phyloP scores from a whole-genome alignment of 2,329 filamentous ascomycete species.

The Tetracladium maxilliforme region DNA sequence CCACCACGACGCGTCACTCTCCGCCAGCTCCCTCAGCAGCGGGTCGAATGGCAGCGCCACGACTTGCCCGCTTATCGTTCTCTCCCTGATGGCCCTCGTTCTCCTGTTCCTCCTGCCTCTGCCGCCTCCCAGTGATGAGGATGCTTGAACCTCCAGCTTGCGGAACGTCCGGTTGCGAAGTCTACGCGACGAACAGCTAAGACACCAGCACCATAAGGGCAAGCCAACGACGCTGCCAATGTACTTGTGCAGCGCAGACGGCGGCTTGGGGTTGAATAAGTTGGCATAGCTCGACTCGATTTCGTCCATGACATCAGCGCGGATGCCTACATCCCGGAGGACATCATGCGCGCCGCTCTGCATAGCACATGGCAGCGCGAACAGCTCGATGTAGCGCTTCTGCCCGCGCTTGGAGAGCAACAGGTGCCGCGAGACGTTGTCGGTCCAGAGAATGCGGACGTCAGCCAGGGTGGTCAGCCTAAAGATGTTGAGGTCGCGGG shows the following conservation, averaged over 20 bases:
- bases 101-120: too few relatives aligned
- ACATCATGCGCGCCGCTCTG: not conserved
- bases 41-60: slow-evolving; percentile 1
- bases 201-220: slow-evolving; percentile 3
- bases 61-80: not conserved
- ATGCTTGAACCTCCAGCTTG: too few relatives aligned
- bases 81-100: too few relatives aligned
- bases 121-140: too few relatives aligned
- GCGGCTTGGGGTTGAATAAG: slow-evolving; percentile 2
- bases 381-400: slow-evolving; percentile 1
- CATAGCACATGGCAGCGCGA: slow-evolving; percentile 2
- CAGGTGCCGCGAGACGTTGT: slow-evolving; percentile 3
- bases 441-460: slow-evolving; percentile 2
- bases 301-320: slow-evolving; percentile 1
- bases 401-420: slow-evolving; percentile 1
- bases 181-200: slow-evolving; percentile 1
- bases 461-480: slow-evolving; percentile 2
- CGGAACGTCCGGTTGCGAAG: slow-evolving; percentile 1
- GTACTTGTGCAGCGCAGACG: not conserved
- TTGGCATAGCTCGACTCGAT: slow-evolving; percentile 2
- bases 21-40: slow-evolving; percentile 1
- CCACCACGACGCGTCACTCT: slow-evolving; percentile 1
- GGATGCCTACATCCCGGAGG: slow-evolving; percentile 1
- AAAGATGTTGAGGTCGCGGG: slow-evolving; percentile 1
- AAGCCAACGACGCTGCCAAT: slow-evolving; percentile 1